These are phyloP conservation scores for Harringtonia lauricola DNA, from an alignment of 2,329 filamentous ascomycete species.

Conservation along the genomic window DNA sequence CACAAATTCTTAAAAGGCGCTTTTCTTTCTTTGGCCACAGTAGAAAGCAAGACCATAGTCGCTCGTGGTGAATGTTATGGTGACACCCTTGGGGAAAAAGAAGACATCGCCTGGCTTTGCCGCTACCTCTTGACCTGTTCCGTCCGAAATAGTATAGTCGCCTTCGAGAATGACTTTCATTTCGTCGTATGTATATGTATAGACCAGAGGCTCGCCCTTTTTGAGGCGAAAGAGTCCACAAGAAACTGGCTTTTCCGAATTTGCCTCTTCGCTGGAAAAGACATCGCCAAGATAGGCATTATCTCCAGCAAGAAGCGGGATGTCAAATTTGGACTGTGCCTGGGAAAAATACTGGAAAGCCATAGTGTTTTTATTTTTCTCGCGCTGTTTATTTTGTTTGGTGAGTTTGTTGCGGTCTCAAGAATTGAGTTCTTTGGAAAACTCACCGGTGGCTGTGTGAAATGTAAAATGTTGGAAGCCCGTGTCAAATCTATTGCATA, in stretches of 20 bases:
- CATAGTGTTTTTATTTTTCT: background rate
- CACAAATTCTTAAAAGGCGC: constrained; percentile 4
- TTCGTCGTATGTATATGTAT: constrained; percentile 6
- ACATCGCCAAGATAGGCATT: constrained; percentile 7
- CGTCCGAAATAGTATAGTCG: constrained; percentile 5
- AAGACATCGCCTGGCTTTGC: constrained; percentile 6
- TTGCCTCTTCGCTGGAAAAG: background rate
- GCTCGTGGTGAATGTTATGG: constrained; percentile 4
- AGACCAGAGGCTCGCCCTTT: constrained; percentile 5
- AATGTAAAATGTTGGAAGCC: too few relatives aligned
- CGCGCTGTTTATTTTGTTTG: too few relatives aligned
- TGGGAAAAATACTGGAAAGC: constrained; percentile 5
- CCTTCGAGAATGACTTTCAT: constrained; percentile 8
- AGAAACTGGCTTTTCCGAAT: constrained; percentile 4
- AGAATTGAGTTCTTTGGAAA: too few relatives aligned
- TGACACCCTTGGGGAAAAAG: constrained; percentile 5
- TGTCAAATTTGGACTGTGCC: constrained; percentile 5
- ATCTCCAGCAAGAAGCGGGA: constrained; percentile 2
- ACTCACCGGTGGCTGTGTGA: too few relatives aligned
- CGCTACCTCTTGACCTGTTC: constrained; percentile 1
- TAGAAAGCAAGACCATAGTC: constrained; percentile 8
- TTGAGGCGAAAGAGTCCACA: constrained; percentile 3
- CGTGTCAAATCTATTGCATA: too few relatives aligned
- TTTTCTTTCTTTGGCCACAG: constrained; percentile 5
- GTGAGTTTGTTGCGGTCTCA: too few relatives aligned